A percentile compares a stretch with the other conserved stretches of the same genome.
Evolutionary conservation across 139 green algal species (phyloP).

Genomic region (Closterium sp.): DNA sequence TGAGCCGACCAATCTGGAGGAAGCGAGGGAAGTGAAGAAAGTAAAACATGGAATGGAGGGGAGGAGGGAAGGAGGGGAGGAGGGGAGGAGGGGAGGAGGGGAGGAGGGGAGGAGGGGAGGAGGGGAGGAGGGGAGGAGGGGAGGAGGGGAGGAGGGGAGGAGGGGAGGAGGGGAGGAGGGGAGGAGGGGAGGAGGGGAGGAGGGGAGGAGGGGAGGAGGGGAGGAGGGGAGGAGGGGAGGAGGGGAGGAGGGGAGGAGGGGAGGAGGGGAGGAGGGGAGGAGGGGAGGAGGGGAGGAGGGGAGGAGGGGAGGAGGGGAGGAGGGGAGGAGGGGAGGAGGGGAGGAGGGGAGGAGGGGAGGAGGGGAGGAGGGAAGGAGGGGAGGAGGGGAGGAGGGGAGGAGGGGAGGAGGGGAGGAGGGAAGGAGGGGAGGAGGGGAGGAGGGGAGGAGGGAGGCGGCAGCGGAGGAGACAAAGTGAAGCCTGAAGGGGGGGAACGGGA

Average conservation of each 20-base stretch:
- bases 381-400: not conserved
- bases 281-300: not conserved
- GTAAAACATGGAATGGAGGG: not conserved
- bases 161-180: not conserved
- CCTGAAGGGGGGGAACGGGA: too few species aligned
- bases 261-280: not conserved
- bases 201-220: not conserved
- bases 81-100: not conserved
- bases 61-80: not conserved
- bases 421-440: too few species aligned
- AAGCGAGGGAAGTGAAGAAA: not conserved
- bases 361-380: not conserved
- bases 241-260: not conserved
- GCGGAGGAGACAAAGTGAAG: too few species aligned
- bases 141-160: not conserved
- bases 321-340: not conserved
- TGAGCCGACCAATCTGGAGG: conserved; percentile 37
- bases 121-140: not conserved
- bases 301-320: not conserved
- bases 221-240: not conserved
- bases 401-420: too few species aligned
- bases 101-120: not conserved
- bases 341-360: not conserved
- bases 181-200: not conserved
- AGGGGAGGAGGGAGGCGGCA: too few species aligned